A percentile compares a stretch with the other conserved stretches of the same genome.
phyloP scores from a whole-genome alignment of 2,329 filamentous ascomycete species.

The Epichloe festucae region DNA sequence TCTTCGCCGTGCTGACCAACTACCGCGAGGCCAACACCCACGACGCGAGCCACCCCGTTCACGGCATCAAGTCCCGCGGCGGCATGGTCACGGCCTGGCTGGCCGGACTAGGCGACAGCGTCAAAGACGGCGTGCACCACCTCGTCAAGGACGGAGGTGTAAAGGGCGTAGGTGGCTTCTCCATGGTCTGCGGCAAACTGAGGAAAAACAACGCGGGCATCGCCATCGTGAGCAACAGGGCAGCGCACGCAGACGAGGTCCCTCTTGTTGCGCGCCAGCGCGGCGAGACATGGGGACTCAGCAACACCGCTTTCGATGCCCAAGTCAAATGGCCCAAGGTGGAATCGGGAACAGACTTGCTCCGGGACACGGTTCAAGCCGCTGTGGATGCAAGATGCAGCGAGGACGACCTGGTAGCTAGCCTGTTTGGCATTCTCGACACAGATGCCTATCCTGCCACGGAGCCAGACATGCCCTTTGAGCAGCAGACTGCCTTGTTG shows the following conservation, averaged over 20 bases:
- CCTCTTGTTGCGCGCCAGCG: constrained; percentile 42
- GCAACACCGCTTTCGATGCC: constrained; percentile 46
- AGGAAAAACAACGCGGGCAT: constrained; percentile 34
- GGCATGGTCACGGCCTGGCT: constrained; percentile 53
- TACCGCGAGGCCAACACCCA: constrained; percentile 43
- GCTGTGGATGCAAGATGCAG: constrained; percentile 22
- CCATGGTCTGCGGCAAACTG: constrained; percentile 51
- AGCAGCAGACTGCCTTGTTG: constrained; percentile 39
- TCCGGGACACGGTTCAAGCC: constrained; percentile 29
- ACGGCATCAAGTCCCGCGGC: constrained; percentile 45
- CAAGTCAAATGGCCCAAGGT: constrained; percentile 49
- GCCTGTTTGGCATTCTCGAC: constrained; percentile 42
- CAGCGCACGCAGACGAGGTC: constrained; percentile 37
- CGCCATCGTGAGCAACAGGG: constrained; percentile 50
- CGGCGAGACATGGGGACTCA: constrained; percentile 43
- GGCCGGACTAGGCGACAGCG: constrained; percentile 30
- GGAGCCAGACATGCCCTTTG: constrained; percentile 31
- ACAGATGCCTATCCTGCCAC: constrained; percentile 39
- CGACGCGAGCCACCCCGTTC: constrained; percentile 38
- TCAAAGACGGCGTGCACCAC: constrained; percentile 36
- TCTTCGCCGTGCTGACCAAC: constrained; percentile 53
- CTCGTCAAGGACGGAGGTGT: constrained; percentile 40
- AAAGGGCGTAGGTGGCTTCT: constrained; percentile 52
- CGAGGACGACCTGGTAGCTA: constrained; percentile 36
- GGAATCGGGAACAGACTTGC: constrained; percentile 33